Conservation (phyloP, 169 alveolate genomes). For the Theileria equi region DNA sequence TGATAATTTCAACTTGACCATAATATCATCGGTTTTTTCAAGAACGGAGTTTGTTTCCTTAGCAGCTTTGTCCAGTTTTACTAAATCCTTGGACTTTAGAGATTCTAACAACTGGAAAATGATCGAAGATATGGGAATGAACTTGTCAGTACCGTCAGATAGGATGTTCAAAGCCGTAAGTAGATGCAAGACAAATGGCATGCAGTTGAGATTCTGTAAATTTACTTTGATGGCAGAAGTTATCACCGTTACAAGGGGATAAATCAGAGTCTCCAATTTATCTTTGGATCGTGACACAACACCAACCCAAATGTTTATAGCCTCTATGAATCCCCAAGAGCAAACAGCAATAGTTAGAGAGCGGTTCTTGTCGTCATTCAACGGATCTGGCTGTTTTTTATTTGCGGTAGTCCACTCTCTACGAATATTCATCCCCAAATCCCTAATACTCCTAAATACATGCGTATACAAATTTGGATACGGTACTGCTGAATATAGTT, state of each 20-base stretch:
- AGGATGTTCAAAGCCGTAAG: conserved; percentile 42
- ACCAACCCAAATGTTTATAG: conserved; percentile 45
- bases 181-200: conserved; percentile 54
- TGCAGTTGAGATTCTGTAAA: conserved; percentile 7
- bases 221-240: conserved; percentile 37
- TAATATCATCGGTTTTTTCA: conserved; percentile 47
- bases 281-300: conserved; percentile 16
- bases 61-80: background rate
- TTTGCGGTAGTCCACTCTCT: conserved; percentile 36
- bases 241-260: conserved; percentile 52
- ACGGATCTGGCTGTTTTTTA: conserved; percentile 8
- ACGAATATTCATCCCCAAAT: conserved; percentile 47
- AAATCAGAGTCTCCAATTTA: conserved; percentile 19
- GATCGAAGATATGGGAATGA: conserved; percentile 39
- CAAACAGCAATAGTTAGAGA: conserved; percentile 20
- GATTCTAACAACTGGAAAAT: conserved; percentile 35
- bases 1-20: conserved; percentile 27
- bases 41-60: background rate
- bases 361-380: background rate
- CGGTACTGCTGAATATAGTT: conserved; percentile 24
- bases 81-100: conserved; percentile 4
- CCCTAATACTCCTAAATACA: conserved; percentile 39
- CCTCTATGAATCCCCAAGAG: conserved; percentile 60
- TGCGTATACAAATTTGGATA: conserved; percentile 14
- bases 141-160: conserved; percentile 32